phyloP scores from a whole-genome alignment of 176 grass and related monocot genomes.

The Hyparrhenia diplandra region DNA sequence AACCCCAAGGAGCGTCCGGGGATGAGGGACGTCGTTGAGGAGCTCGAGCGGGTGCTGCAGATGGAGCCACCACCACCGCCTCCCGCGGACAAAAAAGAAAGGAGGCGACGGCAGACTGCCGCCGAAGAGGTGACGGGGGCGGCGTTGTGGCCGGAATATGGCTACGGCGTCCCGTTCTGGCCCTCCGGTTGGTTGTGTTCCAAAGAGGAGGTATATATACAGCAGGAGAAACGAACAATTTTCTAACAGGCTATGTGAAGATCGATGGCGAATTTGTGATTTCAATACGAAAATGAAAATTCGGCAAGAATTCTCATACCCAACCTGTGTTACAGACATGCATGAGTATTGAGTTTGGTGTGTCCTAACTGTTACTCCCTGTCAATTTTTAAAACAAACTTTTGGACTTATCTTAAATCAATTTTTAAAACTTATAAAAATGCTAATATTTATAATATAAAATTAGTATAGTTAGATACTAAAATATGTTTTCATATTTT shows the following conservation, averaged over 20 bases:
- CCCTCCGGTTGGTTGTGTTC: not conserved
- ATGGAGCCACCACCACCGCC: conserved; percentile 25
- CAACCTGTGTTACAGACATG: not conserved
- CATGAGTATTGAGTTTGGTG: not conserved
- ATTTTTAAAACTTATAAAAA: not conserved
- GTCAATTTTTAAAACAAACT: not conserved
- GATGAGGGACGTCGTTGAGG: conserved; percentile 55
- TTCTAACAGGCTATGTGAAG: not conserved
- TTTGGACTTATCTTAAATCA: not conserved
- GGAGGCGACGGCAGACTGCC: not conserved
- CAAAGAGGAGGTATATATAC: not conserved
- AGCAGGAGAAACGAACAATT: not conserved
- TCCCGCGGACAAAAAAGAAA: not conserved
- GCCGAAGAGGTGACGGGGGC: conserved; percentile 20
- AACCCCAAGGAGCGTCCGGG: conserved; percentile 67
- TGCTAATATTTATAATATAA: not conserved
- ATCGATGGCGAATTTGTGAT: not conserved
- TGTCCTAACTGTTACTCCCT: not conserved
- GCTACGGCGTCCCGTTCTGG: not conserved
- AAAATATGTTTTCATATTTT: not conserved
- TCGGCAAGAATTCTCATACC: not conserved
- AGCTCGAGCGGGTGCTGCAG: conserved; percentile 49
- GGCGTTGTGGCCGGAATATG: not conserved
- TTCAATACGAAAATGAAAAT: not conserved
- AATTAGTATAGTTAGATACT: not conserved